A percentile compares a stretch with the other conserved stretches of the same genome.
Conservation (phyloP, 331 rosid genomes). For the Quercus tomentella region DNA sequence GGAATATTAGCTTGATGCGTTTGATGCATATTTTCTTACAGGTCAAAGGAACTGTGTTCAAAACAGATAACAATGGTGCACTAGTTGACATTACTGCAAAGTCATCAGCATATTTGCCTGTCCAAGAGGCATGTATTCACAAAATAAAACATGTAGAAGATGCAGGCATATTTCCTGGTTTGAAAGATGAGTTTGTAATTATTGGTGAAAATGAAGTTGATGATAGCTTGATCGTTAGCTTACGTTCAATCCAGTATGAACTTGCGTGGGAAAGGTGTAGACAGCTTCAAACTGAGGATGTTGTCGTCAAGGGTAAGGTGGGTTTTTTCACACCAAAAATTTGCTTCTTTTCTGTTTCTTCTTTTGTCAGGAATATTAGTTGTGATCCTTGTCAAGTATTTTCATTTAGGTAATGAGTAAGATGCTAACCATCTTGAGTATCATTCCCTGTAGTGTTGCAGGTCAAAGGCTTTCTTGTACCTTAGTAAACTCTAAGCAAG, state of each 20-base stretch:
- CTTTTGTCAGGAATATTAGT: constrained; percentile 5
- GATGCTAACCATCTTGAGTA: constrained; percentile 2
- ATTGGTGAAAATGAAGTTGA: constrained; percentile 65
- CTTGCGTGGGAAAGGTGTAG: constrained; percentile 91
- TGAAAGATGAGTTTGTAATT: constrained; percentile 66
- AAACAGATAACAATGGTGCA: constrained; percentile 61
- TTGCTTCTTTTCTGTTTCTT: neutral
- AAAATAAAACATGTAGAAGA: constrained; percentile 63
- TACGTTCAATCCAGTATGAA: constrained; percentile 58
- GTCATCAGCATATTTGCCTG: constrained; percentile 67
- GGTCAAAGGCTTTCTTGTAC: neutral
- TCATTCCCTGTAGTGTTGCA: neutral
- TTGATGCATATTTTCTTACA: constrained; percentile 22
- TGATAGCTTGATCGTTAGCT: constrained; percentile 73
- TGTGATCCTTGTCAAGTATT: neutral
- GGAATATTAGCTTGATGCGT: constrained; percentile 5
- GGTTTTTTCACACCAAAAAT: constrained; percentile 26
- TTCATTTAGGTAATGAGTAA: neutral
- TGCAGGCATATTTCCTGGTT: constrained; percentile 66
- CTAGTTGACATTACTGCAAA: constrained; percentile 77
- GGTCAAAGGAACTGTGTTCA: constrained; percentile 76
- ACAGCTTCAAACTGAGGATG: constrained; percentile 86
- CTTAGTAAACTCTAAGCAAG: neutral
- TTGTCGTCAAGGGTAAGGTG: constrained; percentile 87
- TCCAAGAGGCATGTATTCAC: constrained; percentile 65